Evolutionary conservation across 164 flowering plant species (phyloP), one percentile per base, ranked within the genome.

Genomic region (Chloranthus sessilifolius): DNA sequence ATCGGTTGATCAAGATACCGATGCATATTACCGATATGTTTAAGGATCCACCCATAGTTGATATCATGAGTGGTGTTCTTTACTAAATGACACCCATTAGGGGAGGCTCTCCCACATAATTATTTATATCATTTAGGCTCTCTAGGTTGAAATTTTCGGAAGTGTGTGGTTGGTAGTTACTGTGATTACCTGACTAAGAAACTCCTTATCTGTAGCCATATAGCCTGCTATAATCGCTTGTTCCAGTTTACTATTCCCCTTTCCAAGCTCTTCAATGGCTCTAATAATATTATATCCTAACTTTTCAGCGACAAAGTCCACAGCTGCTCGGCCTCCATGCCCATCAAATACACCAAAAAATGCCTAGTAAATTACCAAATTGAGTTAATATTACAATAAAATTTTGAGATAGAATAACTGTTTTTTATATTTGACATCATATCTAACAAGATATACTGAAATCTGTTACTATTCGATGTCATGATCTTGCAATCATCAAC

Each of bases 321-420:
- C 69, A 1, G 83, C 83, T 19, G 55, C 70, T 9, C 62, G 59
- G n/a, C 87, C 87, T 11, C 87, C 87, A 61, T 81, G 83, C 4
- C 78, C 74, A 64, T 79, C 85, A 26, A 72, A 57, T 10, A 79
- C 81, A 7, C 67, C 69, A 40, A 76, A 79, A 41, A 74, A 66
- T 0, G 85, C 80, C 81, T 79, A 60, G 8, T 10, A 5, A 2
- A 35, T 10, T 2, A 44, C 6, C n/a, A 15, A 29, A 46, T 19
- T 23, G 1, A n/a, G 11, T 30, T 16, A 35, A 25, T 12, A n/a
- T n/a, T n/a, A n/a, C n/a, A n/a, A n/a, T 38, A n/a, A 5, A 20
- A 4, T 25, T 20, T 9, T 7, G 7, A 45, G 15, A 25, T 15
- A 28, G n/a, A n/a, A n/a, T n/a, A n/a, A n/a, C n/a, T n/a, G n/a